Conservation (phyloP, 805 yeast genomes). For the Osmozyma mogii region DNA sequence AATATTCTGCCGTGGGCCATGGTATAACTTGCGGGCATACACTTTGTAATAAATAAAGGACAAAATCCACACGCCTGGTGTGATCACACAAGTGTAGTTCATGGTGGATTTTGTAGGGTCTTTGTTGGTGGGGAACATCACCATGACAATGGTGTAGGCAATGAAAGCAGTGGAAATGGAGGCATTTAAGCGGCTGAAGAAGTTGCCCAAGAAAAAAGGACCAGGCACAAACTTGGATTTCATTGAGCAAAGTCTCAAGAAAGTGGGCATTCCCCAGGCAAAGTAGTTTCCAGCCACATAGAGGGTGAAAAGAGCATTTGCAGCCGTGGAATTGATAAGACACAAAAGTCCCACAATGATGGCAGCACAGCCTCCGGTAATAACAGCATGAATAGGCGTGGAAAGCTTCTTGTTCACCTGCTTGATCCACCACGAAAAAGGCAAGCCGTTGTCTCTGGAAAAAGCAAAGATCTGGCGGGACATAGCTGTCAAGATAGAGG, state of each 20-base stretch:
- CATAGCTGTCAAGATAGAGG: slow-evolving; percentile 52
- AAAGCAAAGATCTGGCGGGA: slow-evolving; percentile 72
- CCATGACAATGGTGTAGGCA: slow-evolving; percentile 43
- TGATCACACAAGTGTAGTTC: slow-evolving; percentile 67
- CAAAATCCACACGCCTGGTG: slow-evolving; percentile 51
- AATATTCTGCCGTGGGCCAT: slow-evolving; percentile 42
- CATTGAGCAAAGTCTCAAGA: slow-evolving; percentile 39
- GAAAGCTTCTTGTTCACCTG: slow-evolving; percentile 46
- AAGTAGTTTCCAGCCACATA: slow-evolving; percentile 55
- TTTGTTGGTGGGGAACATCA: slow-evolving; percentile 51
- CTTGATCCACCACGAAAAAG: slow-evolving; percentile 43
- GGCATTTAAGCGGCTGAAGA: slow-evolving; percentile 37
- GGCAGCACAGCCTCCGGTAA: slow-evolving; percentile 31
- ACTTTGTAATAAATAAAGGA: slow-evolving; percentile 43
- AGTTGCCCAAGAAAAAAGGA: slow-evolving; percentile 52
- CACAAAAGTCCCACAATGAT: slow-evolving; percentile 49
- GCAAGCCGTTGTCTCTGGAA: slow-evolving; percentile 71
- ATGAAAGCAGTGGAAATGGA: slow-evolving; percentile 44
- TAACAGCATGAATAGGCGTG: slow-evolving; percentile 62
- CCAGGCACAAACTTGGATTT: slow-evolving; percentile 53
- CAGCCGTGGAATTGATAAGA: slow-evolving; percentile 51
- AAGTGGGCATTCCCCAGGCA: slow-evolving; percentile 56
- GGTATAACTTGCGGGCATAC: slow-evolving; percentile 46
- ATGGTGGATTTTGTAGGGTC: slow-evolving; percentile 38
- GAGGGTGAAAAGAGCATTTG: slow-evolving; percentile 60